Base-by-base conservation (phyloP, 805 yeast genomes). In the Priceomyces melissophilus region DNA sequence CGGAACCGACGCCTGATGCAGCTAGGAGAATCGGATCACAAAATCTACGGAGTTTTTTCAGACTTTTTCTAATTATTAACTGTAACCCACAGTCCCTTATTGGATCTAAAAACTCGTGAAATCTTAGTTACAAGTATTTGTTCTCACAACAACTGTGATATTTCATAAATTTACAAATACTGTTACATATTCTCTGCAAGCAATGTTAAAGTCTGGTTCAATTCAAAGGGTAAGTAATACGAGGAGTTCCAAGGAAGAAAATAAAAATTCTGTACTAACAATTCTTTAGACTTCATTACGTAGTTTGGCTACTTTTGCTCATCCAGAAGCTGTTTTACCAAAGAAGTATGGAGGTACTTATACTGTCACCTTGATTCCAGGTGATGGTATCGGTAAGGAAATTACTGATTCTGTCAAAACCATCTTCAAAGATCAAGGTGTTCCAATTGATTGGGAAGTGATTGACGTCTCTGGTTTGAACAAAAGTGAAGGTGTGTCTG, bases 351-450 rank as follows among this genome's bases (percentile, higher is more conserved):
- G 98, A 54, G 96, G 96, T 48, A 83, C 83, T 63, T 90, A 80
- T 76, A 86, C 91, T 39, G 96, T 93, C 43, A 91, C 99, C 38
- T 76, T 91, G 64, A 84, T 91, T 55, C 98, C 98, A 44, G 96
- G 99, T 70, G 99, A 91, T 63, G 98, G 98, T 79, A 85, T 90
- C 53, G 99, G 99, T 67, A 84, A 83, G 61, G 96, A 90, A 73
- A 87, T 90, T 63, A 84, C 98, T 44, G 91, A 86, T 65, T 85
- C 97, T 17, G 99, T 91, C 46, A 82, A 85, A 66, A 79, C 87
- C 53, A 86, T 91, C 63, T 91, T 91, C 76, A 78, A 82, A 61
- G 79, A 87, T 48, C 89, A 86, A 69, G 81, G 79, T 52, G 84
- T 93, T 33, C 99, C 99, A 53, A 82, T 91, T 52, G 96, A 89